phyloP scores from a whole-genome alignment of 2,329 filamentous ascomycete genomes.

The Paecilomyces formosus region DNA sequence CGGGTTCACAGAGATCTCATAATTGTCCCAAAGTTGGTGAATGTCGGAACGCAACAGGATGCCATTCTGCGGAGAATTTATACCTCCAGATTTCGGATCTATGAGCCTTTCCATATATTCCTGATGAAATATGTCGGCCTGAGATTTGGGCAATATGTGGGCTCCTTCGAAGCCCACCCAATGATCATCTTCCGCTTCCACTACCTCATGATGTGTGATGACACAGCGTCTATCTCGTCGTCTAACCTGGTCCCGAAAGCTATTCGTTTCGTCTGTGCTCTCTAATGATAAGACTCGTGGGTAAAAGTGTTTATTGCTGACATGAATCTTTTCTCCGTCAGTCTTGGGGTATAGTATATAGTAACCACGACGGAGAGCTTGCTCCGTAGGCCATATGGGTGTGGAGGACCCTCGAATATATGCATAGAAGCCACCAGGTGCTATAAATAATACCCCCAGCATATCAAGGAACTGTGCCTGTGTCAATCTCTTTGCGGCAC shows the following conservation, averaged over 20 bases:
- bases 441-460: background rate
- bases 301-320: background rate
- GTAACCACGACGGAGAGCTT: background rate
- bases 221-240: constrained; percentile 7
- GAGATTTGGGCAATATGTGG: constrained; percentile 1
- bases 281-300: background rate
- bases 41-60: background rate
- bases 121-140: background rate
- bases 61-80: constrained; percentile 2
- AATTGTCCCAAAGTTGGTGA: background rate
- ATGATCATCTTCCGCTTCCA: background rate
- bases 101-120: background rate
- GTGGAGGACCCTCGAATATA: background rate
- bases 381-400: background rate
- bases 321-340: background rate
- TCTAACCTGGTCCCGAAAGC: constrained; percentile 6
- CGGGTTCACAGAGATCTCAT: constrained; percentile 2
- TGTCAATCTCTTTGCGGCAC: background rate
- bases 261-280: background rate
- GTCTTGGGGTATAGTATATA: background rate
- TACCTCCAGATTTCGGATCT: background rate
- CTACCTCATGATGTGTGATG: background rate
- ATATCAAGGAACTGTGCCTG: background rate
- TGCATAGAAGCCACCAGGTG: background rate
- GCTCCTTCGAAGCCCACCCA: constrained; percentile 1